phyloP scores from a whole-genome alignment of 2,329 filamentous ascomycete genomes.

The Fusarium sp. region DNA sequence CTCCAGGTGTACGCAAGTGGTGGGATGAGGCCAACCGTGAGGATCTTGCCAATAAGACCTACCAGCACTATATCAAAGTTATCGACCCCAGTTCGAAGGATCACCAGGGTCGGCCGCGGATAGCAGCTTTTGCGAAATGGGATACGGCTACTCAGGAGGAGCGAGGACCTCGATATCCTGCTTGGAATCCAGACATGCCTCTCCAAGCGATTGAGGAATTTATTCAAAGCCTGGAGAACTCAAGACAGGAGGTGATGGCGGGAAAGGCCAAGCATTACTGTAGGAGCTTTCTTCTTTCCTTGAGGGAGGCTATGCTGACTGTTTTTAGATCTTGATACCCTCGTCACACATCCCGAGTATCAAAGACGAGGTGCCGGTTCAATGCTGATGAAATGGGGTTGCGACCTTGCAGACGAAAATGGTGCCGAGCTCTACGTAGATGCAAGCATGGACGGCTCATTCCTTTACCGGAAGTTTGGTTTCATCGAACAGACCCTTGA shows the following conservation, averaged over 20 bases:
- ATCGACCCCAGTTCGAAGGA: constrained; percentile 7
- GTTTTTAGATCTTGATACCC: constrained; percentile 27
- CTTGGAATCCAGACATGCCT: constrained; percentile 13
- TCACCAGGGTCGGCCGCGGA: constrained; percentile 4
- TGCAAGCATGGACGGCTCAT: constrained; percentile 14
- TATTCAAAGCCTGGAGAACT: neutral
- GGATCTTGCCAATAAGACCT: constrained; percentile 7
- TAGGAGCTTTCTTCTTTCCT: neutral
- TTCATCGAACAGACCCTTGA: constrained; percentile 1
- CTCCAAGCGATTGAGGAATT: constrained; percentile 5
- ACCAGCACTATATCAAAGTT: constrained; percentile 16
- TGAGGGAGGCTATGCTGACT: neutral
- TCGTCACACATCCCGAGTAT: constrained; percentile 36
- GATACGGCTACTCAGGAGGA: neutral
- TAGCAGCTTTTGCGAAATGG: constrained; percentile 17
- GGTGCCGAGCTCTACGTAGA: constrained; percentile 33
- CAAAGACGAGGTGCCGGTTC: constrained; percentile 32
- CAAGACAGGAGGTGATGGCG: constrained; percentile 5
- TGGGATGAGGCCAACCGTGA: constrained; percentile 19
- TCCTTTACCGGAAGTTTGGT: constrained; percentile 6
- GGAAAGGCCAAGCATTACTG: neutral
- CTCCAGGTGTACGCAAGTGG: constrained; percentile 13
- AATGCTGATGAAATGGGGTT: constrained; percentile 34
- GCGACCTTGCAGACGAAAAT: constrained; percentile 29
- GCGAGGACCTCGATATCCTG: constrained; percentile 13